Percentiles rank a stretch among this genome's conserved stretches.
Conservation (phyloP, 768 basidiomycete species). For the Phylloporus rhodoxanthus region DNA sequence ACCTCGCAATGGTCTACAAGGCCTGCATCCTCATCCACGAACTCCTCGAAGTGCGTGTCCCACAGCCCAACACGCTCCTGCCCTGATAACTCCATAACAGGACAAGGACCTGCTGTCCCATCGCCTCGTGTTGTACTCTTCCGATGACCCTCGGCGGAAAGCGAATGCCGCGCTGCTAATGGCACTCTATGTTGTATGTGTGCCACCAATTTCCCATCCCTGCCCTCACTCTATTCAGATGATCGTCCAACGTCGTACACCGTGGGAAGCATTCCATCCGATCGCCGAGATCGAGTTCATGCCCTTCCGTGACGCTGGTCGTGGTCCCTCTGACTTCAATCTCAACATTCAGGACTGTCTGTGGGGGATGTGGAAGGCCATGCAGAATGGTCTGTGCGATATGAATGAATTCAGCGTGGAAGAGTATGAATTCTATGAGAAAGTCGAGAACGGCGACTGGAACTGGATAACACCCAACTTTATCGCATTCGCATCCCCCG, state of each 20-base stretch:
- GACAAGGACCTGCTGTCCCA: slow-evolving; percentile 69
- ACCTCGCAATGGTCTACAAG: slow-evolving; percentile 90
- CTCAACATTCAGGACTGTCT: slow-evolving; percentile 89
- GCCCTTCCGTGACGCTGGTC: slow-evolving; percentile 94
- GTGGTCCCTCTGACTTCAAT: slow-evolving; percentile 88
- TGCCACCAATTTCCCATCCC: slow-evolving; percentile 2
- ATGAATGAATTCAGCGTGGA: slow-evolving; percentile 91
- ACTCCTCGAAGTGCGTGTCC: slow-evolving; percentile 63
- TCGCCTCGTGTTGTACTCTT: slow-evolving; percentile 82
- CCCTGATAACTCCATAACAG: slow-evolving; percentile 36
- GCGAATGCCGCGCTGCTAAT: slow-evolving; percentile 94
- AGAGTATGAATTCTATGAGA: slow-evolving; percentile 92
- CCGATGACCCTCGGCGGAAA: slow-evolving; percentile 78
- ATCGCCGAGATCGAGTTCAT: slow-evolving; percentile 89
- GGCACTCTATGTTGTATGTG: slow-evolving; percentile 83
- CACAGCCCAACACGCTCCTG: slow-evolving; percentile 17
- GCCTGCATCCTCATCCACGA: slow-evolving; percentile 89
- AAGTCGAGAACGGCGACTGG: slow-evolving; percentile 94
- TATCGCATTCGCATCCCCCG: slow-evolving; percentile 91
- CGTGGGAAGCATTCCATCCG: slow-evolving; percentile 94
- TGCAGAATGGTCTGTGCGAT: slow-evolving; percentile 89
- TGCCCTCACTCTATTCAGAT: slow-evolving; percentile 47
- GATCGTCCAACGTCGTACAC: slow-evolving; percentile 84
- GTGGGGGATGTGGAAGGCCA: slow-evolving; percentile 84
- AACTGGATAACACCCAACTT: slow-evolving; percentile 92